Conservation (phyloP, 2,329 filamentous ascomycete genomes). For the Hymenoscyphus occultus region DNA sequence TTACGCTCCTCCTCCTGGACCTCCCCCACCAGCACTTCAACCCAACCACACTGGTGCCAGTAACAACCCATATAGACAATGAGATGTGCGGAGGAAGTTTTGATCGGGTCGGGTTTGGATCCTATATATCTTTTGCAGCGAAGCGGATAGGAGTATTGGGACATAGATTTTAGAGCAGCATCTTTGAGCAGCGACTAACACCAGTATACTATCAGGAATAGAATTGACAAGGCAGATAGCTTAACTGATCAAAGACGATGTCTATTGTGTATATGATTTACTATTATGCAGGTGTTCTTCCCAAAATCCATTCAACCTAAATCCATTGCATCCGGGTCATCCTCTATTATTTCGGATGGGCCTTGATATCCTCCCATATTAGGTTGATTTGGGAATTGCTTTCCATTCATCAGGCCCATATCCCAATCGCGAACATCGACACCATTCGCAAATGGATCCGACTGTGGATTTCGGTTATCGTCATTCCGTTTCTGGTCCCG, state of each 20-base stretch:
- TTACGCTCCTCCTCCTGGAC: slow-evolving; percentile 48
- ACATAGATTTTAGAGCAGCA: slow-evolving; percentile 16
- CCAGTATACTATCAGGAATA: slow-evolving; percentile 38
- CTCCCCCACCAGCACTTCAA: slow-evolving; percentile 42
- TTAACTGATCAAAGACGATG: slow-evolving; percentile 13
- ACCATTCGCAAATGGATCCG: slow-evolving; percentile 17
- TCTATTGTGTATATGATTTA: slow-evolving; percentile 7
- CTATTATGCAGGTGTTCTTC: slow-evolving; percentile 14
- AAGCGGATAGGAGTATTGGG: slow-evolving; percentile 21
- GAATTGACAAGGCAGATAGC: slow-evolving; percentile 19
- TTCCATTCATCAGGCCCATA: slow-evolving; percentile 7
- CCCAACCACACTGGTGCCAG: slow-evolving; percentile 36
- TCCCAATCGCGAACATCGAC: slow-evolving; percentile 23
- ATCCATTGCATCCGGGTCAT: slow-evolving; percentile 66
- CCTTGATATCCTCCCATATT: background rate
- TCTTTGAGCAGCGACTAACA: slow-evolving; percentile 8
- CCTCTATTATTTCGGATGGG: slow-evolving; percentile 10
- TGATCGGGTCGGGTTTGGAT: background rate
- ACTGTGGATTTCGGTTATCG: slow-evolving; percentile 20
- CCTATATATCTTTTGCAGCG: slow-evolving; percentile 22
- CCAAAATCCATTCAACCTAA: slow-evolving; percentile 41
- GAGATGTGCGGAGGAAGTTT: slow-evolving; percentile 7
- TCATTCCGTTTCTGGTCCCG: slow-evolving; percentile 45
- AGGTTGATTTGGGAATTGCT: background rate
- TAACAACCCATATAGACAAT: slow-evolving; percentile 36